These are phyloP conservation scores for Collybiopsis confluens DNA, from an alignment of 768 basidiomycete genomes.

Conservation along the genomic window DNA sequence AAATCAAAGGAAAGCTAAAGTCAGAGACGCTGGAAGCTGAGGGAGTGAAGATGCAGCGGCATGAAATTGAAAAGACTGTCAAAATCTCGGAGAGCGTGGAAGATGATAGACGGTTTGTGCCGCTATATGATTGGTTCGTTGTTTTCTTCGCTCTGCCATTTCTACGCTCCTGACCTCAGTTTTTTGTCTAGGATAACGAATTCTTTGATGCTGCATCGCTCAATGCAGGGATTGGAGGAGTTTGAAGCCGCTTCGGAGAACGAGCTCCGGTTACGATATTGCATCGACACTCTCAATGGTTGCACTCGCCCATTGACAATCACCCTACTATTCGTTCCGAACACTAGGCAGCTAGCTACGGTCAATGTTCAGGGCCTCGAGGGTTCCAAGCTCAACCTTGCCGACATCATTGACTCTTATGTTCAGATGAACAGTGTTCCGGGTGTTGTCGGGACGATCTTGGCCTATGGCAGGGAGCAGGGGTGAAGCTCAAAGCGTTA, in stretches of 20 bases:
- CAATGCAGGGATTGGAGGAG: slow-evolving; percentile 55
- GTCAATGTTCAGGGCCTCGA: slow-evolving; percentile 51
- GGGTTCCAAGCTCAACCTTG: slow-evolving; percentile 47
- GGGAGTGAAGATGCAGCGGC: slow-evolving; percentile 50
- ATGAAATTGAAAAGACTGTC: slow-evolving; percentile 69
- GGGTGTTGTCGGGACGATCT: slow-evolving; percentile 57
- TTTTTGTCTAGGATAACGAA: slow-evolving; percentile 52
- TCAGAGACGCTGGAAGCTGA: slow-evolving; percentile 52
- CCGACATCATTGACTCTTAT: slow-evolving; percentile 58
- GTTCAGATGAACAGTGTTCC: slow-evolving; percentile 62
- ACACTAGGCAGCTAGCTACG: slow-evolving; percentile 60
- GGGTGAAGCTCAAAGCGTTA: neutral
- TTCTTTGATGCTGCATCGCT: slow-evolving; percentile 60
- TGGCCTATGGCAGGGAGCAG: slow-evolving; percentile 38
- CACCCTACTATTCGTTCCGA: slow-evolving; percentile 63
- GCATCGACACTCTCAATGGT: slow-evolving; percentile 29
- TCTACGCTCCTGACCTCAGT: neutral
- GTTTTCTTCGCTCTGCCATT: neutral
- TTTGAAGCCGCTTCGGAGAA: slow-evolving; percentile 66
- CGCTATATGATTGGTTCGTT: slow-evolving; percentile 67
- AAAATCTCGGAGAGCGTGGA: slow-evolving; percentile 46
- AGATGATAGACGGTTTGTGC: slow-evolving; percentile 60
- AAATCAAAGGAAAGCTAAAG: slow-evolving; percentile 61
- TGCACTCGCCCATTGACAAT: slow-evolving; percentile 40
- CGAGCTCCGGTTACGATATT: slow-evolving; percentile 70